Base-by-base conservation (phyloP, 176 grass and related monocot genomes). In the Bothriochloa decipiens region DNA sequence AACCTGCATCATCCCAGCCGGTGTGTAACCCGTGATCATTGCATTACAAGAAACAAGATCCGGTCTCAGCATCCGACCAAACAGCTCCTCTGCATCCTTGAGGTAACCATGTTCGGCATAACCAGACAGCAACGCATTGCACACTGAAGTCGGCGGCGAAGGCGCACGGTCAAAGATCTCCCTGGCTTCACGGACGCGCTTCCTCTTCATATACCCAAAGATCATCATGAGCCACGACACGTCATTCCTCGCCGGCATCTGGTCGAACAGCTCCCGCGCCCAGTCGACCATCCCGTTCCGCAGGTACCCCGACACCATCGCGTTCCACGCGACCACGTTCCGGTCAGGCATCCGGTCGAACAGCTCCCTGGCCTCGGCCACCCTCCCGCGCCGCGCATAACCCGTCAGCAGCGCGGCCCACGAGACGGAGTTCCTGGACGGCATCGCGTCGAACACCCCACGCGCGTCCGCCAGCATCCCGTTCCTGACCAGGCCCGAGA, bases 181-280 rank as follows among this genome's bases (percentile, higher is more conserved):
- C 47, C 78, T 70, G 4, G 87, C 87, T 76, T 86, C 82, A 5
- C 40, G 65, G 39, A 86, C 32, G 6, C 55, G 58, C 58, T 72
- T 87, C 81, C 73, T 86, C 79, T 83, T 90, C 69, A 84, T 70
- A 57, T 92, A 94, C 20, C 85, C 85, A 0, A 85, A 88, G 67
- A 88, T 65, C 92, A 94, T 94, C 8, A 77, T 92, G 62, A 91
- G 86, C 87, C 87, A 92, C 10, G 84, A 92, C 11, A 83, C 69
- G 0, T 55, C 52, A 3, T 92, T 45, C 81, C 79, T 88, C 1
- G 5, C 11, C 1, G 90, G 92, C 92, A 92, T 94, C 18, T 10
- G 14, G 27, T 94, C 87, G 27, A 91, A 91, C 74, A 91, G 8
- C 76, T 91, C 81, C 7, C 87, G 72, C 1, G 89, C 92, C 29